Percentiles rank a stretch among this genome's conserved stretches.
Evolutionary conservation across 345 rosid genomes (phyloP).

Genomic region (Euclidium syriacum): DNA sequence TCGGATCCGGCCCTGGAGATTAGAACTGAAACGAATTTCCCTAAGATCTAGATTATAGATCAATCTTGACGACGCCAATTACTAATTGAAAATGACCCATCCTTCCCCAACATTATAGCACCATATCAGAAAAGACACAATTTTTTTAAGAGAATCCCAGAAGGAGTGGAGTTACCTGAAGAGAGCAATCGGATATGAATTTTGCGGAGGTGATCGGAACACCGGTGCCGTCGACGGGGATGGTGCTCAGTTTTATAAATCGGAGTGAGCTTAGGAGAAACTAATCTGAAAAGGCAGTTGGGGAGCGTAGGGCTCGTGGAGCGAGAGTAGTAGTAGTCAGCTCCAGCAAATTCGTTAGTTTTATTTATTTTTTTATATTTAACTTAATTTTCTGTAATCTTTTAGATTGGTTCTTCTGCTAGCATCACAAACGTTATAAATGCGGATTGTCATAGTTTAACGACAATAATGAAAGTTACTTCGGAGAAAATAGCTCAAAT

Average conservation of each 20-base stretch:
- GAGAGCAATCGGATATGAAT: neutral
- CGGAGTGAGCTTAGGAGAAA: neutral
- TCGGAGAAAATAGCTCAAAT: no score
- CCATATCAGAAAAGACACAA: neutral
- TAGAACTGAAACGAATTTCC: neutral
- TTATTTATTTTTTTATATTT: no score
- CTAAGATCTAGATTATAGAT: conserved; percentile 13
- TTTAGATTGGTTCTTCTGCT: no score
- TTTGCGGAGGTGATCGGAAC: neutral
- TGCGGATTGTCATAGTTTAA: no score
- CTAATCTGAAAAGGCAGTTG: conserved; percentile 13
- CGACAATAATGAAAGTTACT: no score
- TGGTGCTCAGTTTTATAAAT: neutral
- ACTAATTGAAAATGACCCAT: neutral
- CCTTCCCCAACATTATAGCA: neutral
- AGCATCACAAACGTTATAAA: no score
- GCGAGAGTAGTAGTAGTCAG: conserved; percentile 8
- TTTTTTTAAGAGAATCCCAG: neutral
- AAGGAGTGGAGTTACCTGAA: conserved; percentile 14
- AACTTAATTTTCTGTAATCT: no score
- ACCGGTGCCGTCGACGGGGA: conserved; percentile 6
- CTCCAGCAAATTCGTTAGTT: conserved; percentile 18
- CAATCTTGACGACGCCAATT: neutral
- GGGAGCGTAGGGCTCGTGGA: conserved; percentile 25
- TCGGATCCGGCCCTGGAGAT: conserved; percentile 20